phyloP scores from a whole-genome alignment of 768 basidiomycete species.

The Boletus reticuloceps region DNA sequence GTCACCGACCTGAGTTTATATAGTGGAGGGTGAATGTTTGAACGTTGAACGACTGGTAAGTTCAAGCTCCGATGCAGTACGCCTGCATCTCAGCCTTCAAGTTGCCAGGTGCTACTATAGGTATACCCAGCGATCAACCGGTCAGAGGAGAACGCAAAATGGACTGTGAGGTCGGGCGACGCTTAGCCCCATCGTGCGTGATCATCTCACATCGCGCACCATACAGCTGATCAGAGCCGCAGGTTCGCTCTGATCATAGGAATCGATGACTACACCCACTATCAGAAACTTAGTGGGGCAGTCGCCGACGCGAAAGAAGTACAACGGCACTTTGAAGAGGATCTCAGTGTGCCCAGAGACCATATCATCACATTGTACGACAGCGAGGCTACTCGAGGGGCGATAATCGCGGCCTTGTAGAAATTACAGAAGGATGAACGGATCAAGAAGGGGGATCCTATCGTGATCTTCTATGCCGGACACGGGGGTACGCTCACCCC shows the following conservation, averaged over 20 bases:
- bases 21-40: no score
- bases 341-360: constrained; percentile 28
- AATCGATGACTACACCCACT: constrained; percentile 37
- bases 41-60: no score
- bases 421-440: constrained; percentile 26
- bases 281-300: constrained; percentile 34
- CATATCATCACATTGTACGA: constrained; percentile 40
- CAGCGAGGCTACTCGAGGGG: constrained; percentile 34
- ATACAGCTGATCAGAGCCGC: not conserved
- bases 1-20: no score
- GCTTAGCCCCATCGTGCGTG: not conserved
- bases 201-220: not conserved
- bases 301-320: constrained; percentile 32
- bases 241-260: constrained; percentile 42
- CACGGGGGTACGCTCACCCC: constrained; percentile 38
- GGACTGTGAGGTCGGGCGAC: not conserved
- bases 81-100: no score
- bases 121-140: no score
- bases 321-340: constrained; percentile 29
- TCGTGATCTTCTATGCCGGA: constrained; percentile 45
- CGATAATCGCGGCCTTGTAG: constrained; percentile 30
- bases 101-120: no score
- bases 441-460: constrained; percentile 31
- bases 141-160: not conserved
- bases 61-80: no score